Evolutionary conservation across 805 yeast species (phyloP).

Genomic region (Cyberlindnera japonica): DNA sequence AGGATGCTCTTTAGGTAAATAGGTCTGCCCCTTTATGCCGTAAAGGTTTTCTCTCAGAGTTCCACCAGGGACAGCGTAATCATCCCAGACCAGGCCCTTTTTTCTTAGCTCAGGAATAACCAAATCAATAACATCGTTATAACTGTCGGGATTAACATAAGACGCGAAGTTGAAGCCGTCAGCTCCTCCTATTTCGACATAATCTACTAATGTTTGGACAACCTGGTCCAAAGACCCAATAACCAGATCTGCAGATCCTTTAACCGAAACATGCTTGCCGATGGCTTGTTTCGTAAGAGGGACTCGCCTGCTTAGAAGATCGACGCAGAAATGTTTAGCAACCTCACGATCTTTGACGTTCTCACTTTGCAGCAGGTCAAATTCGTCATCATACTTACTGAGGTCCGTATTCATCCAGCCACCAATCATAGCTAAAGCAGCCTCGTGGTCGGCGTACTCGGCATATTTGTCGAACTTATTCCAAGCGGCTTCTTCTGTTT

Average conservation of each 20-base stretch:
- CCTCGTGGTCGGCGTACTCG: constrained; percentile 36
- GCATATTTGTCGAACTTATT: constrained; percentile 33
- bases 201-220: constrained; percentile 14
- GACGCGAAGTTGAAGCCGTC: constrained; percentile 43
- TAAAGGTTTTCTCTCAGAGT: constrained; percentile 35
- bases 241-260: constrained; percentile 28
- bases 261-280: constrained; percentile 24
- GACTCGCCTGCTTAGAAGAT: constrained; percentile 15
- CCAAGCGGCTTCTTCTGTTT: constrained; percentile 40
- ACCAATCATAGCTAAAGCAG: constrained; percentile 42
- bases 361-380: constrained; percentile 33
- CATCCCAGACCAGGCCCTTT: constrained; percentile 35
- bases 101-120: constrained; percentile 36
- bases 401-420: constrained; percentile 45
- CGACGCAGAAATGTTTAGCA: constrained; percentile 21
- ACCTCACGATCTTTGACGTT: constrained; percentile 31
- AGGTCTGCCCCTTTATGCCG: constrained; percentile 19
- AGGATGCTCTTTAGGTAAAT: constrained; percentile 23
- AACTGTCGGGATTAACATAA: constrained; percentile 36
- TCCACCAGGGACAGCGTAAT: constrained; percentile 26
- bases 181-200: constrained; percentile 38
- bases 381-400: constrained; percentile 34
- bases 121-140: constrained; percentile 36
- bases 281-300: constrained; percentile 30
- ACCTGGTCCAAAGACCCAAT: constrained; percentile 17